Base-by-base conservation (phyloP, 805 yeast species). In the Metschnikowia kofuensis region DNA sequence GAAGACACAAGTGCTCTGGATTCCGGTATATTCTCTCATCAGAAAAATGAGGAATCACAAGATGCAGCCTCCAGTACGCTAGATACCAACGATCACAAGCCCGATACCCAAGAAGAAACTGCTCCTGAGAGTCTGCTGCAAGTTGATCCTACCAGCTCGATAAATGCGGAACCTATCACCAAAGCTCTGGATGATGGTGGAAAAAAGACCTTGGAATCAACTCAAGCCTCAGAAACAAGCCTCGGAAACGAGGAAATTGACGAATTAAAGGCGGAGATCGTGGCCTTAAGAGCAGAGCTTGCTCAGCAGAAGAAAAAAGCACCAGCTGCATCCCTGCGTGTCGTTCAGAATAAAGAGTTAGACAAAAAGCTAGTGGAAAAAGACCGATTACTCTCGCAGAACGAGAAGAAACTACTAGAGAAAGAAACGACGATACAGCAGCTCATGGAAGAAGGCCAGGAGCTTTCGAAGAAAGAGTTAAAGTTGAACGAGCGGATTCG, bases 371-470 rank as follows among this genome's bases (percentile, higher is more conserved):
- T 47, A 29, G 50, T 43, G 6, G 50, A 47, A 15, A 47, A 47
- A 26, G 50, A 47, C 5, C 21, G 16, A 28, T 32, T 38, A n/a
- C 39, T 47, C n/a, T 14, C 40, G 5, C 46, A 38, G 6, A 54
- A 60, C 48, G 57, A 48, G 53, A 70, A 56, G 53, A 75, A 66
- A 47, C 64, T 65, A 41, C 67, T 53, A 58, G 79, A 65, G 57
- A 84, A 71, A 70, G 88, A 90, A 44, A 76, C 72, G 11, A 78
- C 82, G 30, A 82, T 91, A 27, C 77, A 79, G 14, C 83, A 84
- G 48, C 68, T 91, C 29, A 61, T 87, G 60, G 81, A 78, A 47
- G 96, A 90, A 65, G 96, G 96, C 4, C 84, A 85, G 53, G 80
- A 77, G 26, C 66, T 89, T 35, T 82, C 94, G 0, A 76, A 77